These are phyloP conservation scores for Heterobasidion irregulare DNA, from an alignment of 1,284 basidiomycete genomes.

Conservation along the genomic window DNA sequence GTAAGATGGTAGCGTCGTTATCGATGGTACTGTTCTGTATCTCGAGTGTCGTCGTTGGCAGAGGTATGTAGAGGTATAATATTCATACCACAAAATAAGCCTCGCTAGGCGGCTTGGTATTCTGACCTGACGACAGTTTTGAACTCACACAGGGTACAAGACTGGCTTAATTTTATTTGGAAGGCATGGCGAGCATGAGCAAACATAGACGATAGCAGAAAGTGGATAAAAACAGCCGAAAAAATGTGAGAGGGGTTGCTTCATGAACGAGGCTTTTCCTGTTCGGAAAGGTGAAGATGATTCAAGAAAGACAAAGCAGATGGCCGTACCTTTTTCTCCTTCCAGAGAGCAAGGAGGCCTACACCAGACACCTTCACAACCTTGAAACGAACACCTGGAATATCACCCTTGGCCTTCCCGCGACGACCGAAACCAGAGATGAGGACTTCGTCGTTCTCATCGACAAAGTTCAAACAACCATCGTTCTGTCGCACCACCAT, in stretches of 20 bases:
- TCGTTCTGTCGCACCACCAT: conserved; percentile 62
- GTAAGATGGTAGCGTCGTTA: no score
- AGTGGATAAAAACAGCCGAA: conserved; percentile 16
- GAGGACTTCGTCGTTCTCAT: conserved; percentile 99
- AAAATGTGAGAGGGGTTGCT: conserved; percentile 8
- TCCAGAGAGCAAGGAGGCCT: conserved; percentile 95
- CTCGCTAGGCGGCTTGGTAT: no score
- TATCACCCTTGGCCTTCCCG: conserved; percentile 99
- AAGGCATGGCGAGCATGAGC: no score
- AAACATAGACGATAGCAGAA: conserved; percentile 22
- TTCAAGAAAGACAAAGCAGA: background rate
- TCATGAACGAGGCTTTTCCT: conserved; percentile 93
- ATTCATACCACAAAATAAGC: no score
- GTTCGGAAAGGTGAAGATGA: conserved; percentile 8
- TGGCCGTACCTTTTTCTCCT: conserved; percentile 88
- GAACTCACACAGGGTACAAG: no score
- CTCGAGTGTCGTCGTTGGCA: no score
- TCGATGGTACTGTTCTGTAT: no score
- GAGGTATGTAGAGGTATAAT: no score
- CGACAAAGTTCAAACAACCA: conserved; percentile 98
- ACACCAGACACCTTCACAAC: conserved; percentile 99
- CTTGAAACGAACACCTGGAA: conserved; percentile 97
- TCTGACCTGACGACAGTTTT: no score
- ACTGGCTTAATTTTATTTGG: no score
- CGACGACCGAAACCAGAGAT: conserved; percentile 99